These are phyloP conservation scores for Starmerella scarabaei DNA, from an alignment of 805 yeast genomes.

Conservation along the genomic window DNA sequence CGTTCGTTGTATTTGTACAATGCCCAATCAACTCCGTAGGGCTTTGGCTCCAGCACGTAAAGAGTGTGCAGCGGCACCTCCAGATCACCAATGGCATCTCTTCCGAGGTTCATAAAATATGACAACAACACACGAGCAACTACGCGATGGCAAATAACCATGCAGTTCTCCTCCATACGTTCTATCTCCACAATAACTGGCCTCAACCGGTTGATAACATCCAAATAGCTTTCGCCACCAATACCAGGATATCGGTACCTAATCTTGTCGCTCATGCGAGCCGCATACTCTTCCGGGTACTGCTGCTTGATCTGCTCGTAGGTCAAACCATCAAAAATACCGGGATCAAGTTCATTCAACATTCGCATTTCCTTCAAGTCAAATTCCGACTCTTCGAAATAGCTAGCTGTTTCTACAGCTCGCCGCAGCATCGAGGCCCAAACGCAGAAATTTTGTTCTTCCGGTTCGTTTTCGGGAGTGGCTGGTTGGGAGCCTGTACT, in stretches of 20 bases:
- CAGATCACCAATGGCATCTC: slow-evolving; percentile 70
- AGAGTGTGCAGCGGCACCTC: slow-evolving; percentile 90
- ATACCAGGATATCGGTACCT: slow-evolving; percentile 90
- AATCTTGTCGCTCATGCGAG: slow-evolving; percentile 64
- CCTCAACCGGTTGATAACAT: slow-evolving; percentile 78
- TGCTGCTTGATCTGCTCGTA: slow-evolving; percentile 66
- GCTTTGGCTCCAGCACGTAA: slow-evolving; percentile 80
- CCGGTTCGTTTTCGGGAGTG: slow-evolving; percentile 29
- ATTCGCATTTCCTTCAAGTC: slow-evolving; percentile 80
- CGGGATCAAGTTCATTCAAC: slow-evolving; percentile 90
- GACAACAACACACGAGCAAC: slow-evolving; percentile 79
- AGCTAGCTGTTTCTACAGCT: slow-evolving; percentile 62
- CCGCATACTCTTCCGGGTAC: slow-evolving; percentile 66
- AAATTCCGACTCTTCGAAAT: slow-evolving; percentile 59
- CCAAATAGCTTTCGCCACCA: slow-evolving; percentile 92
- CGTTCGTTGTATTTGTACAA: slow-evolving; percentile 75
- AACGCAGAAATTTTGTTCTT: slow-evolving; percentile 69
- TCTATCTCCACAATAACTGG: slow-evolving; percentile 89
- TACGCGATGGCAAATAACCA: slow-evolving; percentile 79
- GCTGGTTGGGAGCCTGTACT: slow-evolving; percentile 25
- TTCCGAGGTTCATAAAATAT: slow-evolving; percentile 68
- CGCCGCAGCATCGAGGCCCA: slow-evolving; percentile 85
- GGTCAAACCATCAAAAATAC: slow-evolving; percentile 84
- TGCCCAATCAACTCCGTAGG: slow-evolving; percentile 91
- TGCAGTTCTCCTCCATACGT: slow-evolving; percentile 73